Base-by-base conservation (phyloP, 2,329 filamentous ascomycete genomes). In the Botryosphaeria dothidea region DNA sequence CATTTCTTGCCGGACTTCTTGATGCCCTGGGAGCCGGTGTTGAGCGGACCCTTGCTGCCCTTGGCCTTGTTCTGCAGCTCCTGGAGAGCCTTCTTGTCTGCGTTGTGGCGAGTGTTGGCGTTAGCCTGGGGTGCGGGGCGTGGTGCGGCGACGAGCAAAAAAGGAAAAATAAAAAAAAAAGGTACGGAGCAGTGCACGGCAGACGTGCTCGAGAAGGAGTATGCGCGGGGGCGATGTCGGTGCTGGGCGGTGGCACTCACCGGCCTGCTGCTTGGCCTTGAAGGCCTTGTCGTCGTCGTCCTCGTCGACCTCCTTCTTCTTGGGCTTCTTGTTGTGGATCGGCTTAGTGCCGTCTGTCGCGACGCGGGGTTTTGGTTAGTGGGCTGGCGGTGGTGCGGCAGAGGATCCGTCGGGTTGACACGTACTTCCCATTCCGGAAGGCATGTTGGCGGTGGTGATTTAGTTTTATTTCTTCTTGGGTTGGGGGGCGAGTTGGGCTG, bases 1-100 rank as follows among this genome's bases (percentile, higher is more conserved):
- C 72, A 96, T 89, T 97, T 96, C 91, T 97, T 97, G 80, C 93
- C 93, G 68, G 91, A 95, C 88, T 97, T 97, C 89, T 97, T 97
- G 84, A 98, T 97, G 68, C 92, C 93, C 81, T 96, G 92, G 56
- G 85, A 80, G 36, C 92, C 93, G 34, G 88, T 90, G 82, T 93
- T 93, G 77, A 97, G 78, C 41, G 94, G 93, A 3, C 94, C 94
- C 83, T 96, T 96, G 79, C n/a, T n/a, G n/a, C 91, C 91, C 73
- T 90, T 90, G 51, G 91, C 90, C 82, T 92, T 91, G 67, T 88
- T 85, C n/a, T 90, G 88, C 81, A 96, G 77, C 9, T 93, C 92
- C 43, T 77, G 75, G 66, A 75, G 75, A 9, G 75, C 81, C 82
- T 96, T 94, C 78, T 83, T 83, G 71, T 83, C 82, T 83, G 69